Base-by-base conservation (phyloP, 352 stramenopile genomes). In the Stephanocyclus meneghinianus region DNA sequence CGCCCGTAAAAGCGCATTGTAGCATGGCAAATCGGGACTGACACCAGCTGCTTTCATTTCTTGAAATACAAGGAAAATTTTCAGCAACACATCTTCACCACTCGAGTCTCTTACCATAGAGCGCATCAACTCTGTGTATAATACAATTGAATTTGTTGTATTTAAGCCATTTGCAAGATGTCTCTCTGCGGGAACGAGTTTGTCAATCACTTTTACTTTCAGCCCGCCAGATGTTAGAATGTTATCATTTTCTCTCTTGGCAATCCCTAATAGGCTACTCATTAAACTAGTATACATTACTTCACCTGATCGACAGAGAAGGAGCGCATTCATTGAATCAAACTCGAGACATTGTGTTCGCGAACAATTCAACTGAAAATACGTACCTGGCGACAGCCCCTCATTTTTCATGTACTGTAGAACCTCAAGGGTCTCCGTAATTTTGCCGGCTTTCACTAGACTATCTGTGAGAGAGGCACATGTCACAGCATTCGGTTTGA, bases 251-350 rank as follows among this genome's bases (percentile, higher is more conserved):
- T 88, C 78, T 32, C 79, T 83, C 53, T 87, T 32, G 10, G 80
- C 81, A 44, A 93, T 78, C 66, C 62, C 75, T n/a, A 81, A 67
- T 50, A 87, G 87, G 57, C 74, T 84, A 1, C 78, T 87, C 77
- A 94, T 92, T n/a, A 94, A 59, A 47, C 77, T 88, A 3, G 88
- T 93, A 75, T 93, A 94, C 85, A 94, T 94, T 8, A 90, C 80
- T 71, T 92, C 85, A 48, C 57, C 57, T 65, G 9, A 44, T 15
- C 16, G 10, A 2, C 50, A 59, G 3, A 59, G 7, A n/a, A 18
- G 53, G 37, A 62, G 21, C 53, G 29, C 21, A 26, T 26, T 26
- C 21, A 26, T 26, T 10, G 16, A 13, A 44, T 13, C n/a, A 44
- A 11, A 62, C 29, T 44, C 16, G 21, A 30, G 26, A 59, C 2